Percentiles rank a stretch among this genome's conserved stretches.
Evolutionary conservation across 805 yeast genomes (phyloP).

Genomic region (Yamadazyma ubonensis): DNA sequence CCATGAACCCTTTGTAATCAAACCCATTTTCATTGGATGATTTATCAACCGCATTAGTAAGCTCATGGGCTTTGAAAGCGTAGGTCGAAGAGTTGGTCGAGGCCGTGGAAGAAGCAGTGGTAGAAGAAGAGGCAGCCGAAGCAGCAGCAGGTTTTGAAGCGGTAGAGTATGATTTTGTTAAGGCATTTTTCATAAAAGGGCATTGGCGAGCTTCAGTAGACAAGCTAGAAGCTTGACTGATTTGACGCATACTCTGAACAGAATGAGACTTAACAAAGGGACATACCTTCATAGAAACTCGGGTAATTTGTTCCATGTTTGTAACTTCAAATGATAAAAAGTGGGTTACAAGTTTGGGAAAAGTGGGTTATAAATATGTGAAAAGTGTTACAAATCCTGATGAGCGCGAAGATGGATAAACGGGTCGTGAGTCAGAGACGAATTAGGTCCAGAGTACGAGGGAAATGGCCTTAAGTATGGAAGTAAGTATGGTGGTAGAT

Average conservation of each 20-base stretch:
- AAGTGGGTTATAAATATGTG: slow-evolving; percentile 11
- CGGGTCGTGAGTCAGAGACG: neutral
- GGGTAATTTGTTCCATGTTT: slow-evolving; percentile 74
- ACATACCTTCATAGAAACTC: slow-evolving; percentile 74
- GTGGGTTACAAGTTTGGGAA: neutral
- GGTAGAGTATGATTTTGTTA: slow-evolving; percentile 48
- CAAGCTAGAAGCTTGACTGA: slow-evolving; percentile 48
- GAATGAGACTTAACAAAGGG: slow-evolving; percentile 75
- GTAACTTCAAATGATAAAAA: neutral
- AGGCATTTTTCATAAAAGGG: slow-evolving; percentile 89
- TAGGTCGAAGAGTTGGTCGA: slow-evolving; percentile 37
- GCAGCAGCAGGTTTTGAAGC: slow-evolving; percentile 48
- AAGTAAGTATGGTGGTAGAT: too few species aligned
- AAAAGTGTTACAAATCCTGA: slow-evolving; percentile 1
- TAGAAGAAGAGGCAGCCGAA: slow-evolving; percentile 32
- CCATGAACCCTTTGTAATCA: slow-evolving; percentile 72
- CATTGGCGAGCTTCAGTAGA: slow-evolving; percentile 66
- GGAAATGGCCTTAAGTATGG: neutral
- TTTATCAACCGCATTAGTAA: slow-evolving; percentile 22
- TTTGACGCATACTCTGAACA: slow-evolving; percentile 55
- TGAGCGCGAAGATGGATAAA: neutral
- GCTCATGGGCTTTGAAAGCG: slow-evolving; percentile 27
- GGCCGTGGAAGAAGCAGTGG: slow-evolving; percentile 32
- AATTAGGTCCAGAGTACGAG: neutral
- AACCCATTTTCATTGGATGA: slow-evolving; percentile 53